phyloP scores from a whole-genome alignment of 176 grass and related monocot genomes.

The Urochloa ruziziensis region DNA sequence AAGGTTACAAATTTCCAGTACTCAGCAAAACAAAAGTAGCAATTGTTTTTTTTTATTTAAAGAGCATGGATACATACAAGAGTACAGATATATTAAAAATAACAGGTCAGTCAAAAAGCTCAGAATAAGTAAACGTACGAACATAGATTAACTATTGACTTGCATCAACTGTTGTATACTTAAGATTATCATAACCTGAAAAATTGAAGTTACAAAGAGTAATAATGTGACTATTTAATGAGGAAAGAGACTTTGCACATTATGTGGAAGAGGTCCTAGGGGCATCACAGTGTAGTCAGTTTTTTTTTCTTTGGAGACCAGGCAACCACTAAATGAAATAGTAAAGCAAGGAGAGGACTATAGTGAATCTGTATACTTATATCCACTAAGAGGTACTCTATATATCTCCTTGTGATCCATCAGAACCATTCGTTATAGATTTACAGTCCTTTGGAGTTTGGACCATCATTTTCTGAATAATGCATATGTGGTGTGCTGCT shows the following conservation, averaged over 20 bases:
- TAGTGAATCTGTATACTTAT: neutral
- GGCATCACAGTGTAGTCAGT: neutral
- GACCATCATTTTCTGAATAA: neutral
- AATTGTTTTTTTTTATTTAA: neutral
- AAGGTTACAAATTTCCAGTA: neutral
- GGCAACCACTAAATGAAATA: neutral
- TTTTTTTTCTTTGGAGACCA: neutral
- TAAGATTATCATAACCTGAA: neutral
- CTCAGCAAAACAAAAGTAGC: neutral
- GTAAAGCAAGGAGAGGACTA: neutral
- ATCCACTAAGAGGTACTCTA: neutral
- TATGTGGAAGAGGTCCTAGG: constrained; percentile 8
- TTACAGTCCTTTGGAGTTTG: neutral
- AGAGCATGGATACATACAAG: neutral
- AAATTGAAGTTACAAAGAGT: neutral
- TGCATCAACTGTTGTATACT: neutral
- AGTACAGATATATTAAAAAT: neutral
- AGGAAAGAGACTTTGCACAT: neutral
- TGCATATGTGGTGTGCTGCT: neutral
- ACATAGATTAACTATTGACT: neutral
- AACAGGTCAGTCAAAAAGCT: neutral
- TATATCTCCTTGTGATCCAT: neutral
- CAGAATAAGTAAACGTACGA: neutral
- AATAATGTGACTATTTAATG: neutral
- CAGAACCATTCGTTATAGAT: neutral